Conservation (phyloP, 2,329 filamentous ascomycete species). For the Diaporthe sp. region DNA sequence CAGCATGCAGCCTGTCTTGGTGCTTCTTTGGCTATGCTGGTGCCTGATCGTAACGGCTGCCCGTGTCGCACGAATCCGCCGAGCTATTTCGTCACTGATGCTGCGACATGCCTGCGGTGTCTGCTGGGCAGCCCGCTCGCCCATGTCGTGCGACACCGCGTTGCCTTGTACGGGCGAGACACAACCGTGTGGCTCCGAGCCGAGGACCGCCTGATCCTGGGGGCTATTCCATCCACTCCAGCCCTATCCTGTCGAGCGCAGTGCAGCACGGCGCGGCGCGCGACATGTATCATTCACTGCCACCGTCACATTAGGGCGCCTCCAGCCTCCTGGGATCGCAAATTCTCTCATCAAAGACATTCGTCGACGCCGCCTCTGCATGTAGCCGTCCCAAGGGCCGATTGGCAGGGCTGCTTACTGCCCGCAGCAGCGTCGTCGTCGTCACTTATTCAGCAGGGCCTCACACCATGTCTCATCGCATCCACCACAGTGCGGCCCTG, state of each 20-base stretch:
- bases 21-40: constrained; percentile 14
- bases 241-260: constrained; percentile 21
- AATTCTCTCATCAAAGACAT: constrained; percentile 2
- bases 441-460: constrained; percentile 29
- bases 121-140: constrained; percentile 20
- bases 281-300: constrained; percentile 22
- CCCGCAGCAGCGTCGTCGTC: background rate
- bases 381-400: background rate
- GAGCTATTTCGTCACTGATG: background rate
- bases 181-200: constrained; percentile 3
- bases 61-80: constrained; percentile 28
- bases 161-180: constrained; percentile 17
- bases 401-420: constrained; percentile 25
- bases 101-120: background rate
- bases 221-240: constrained; percentile 24
- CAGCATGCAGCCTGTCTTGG: constrained; percentile 6
- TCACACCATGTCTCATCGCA: constrained; percentile 20
- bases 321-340: constrained; percentile 19
- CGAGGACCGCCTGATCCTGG: constrained; percentile 15
- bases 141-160: constrained; percentile 27
- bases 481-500: constrained; percentile 6
- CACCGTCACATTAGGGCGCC: constrained; percentile 29
- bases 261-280: background rate
- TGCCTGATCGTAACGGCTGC: constrained; percentile 31
- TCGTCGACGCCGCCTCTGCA: background rate